A percentile compares a stretch with the other conserved stretches of the same genome.
Evolutionary conservation across 305 asterid genomes (phyloP).

Genomic region (Fraxinus floribunda): DNA sequence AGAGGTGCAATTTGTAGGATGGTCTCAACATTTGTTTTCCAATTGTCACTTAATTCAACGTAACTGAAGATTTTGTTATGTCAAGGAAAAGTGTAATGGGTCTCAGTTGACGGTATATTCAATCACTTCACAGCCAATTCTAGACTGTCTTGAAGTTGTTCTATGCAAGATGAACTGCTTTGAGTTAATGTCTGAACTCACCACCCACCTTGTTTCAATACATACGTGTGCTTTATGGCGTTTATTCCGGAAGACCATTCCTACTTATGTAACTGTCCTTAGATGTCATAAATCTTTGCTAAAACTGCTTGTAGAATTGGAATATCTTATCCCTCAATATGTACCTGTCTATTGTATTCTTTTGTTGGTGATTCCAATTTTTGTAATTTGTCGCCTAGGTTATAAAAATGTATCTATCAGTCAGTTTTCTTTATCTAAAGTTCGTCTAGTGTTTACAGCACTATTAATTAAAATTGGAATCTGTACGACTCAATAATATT

Average conservation of each 20-base stretch:
- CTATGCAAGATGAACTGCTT: neutral
- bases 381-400: neutral
- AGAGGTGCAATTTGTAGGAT: neutral
- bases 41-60: neutral
- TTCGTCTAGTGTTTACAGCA: neutral
- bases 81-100: neutral
- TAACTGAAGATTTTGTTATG: neutral
- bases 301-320: neutral
- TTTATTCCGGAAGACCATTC: neutral
- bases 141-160: neutral
- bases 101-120: neutral
- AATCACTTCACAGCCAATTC: neutral
- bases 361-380: neutral
- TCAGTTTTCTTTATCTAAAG: neutral
- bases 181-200: neutral
- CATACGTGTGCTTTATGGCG: neutral
- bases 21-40: neutral
- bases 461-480: neutral
- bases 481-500: constrained; percentile 7
- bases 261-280: neutral
- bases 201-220: neutral
- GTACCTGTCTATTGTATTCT: neutral
- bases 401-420: neutral
- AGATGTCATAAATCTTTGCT: neutral
- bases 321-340: neutral